Percentiles rank a stretch among this genome's conserved stretches.
Evolutionary conservation across 2,329 filamentous ascomycete species (phyloP).

Genomic region (Aspergillus sp.): DNA sequence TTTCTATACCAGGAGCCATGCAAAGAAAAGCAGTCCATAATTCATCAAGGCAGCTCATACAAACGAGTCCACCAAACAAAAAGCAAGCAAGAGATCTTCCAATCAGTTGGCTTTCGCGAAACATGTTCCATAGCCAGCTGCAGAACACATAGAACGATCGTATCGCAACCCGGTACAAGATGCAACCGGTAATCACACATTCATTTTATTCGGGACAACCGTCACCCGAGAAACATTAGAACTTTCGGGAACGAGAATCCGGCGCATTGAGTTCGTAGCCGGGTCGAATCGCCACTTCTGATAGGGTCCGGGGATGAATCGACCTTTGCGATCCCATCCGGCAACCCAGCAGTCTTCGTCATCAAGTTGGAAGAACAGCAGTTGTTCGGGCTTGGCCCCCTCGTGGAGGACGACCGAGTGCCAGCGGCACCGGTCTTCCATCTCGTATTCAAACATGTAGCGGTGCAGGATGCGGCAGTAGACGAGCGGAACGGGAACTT

Average conservation of each 20-base stretch:
- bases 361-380: conserved; percentile 50
- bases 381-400: conserved; percentile 36
- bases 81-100: not conserved
- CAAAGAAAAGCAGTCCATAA: too few species aligned
- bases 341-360: conserved; percentile 50
- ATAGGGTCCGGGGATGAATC: conserved; percentile 51
- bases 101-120: not conserved
- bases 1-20: too few species aligned
- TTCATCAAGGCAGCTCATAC: too few species aligned
- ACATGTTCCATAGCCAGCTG: conserved; percentile 9
- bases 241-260: conserved; percentile 31
- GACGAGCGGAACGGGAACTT: conserved; percentile 37
- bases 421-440: conserved; percentile 46
- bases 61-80: not conserved
- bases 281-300: conserved; percentile 48
- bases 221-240: conserved; percentile 36
- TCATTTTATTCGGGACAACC: conserved; percentile 27
- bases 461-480: conserved; percentile 51
- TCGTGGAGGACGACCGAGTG: conserved; percentile 38
- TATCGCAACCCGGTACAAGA: not conserved
- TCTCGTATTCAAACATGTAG: conserved; percentile 48
- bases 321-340: conserved; percentile 49
- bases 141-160: conserved; percentile 2
- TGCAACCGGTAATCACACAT: not conserved
- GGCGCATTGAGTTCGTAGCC: conserved; percentile 35